A percentile compares a stretch with the other conserved stretches of the same genome.
phyloP scores from a whole-genome alignment of 306 rosid species.

The Astragalus glycyphyllos region DNA sequence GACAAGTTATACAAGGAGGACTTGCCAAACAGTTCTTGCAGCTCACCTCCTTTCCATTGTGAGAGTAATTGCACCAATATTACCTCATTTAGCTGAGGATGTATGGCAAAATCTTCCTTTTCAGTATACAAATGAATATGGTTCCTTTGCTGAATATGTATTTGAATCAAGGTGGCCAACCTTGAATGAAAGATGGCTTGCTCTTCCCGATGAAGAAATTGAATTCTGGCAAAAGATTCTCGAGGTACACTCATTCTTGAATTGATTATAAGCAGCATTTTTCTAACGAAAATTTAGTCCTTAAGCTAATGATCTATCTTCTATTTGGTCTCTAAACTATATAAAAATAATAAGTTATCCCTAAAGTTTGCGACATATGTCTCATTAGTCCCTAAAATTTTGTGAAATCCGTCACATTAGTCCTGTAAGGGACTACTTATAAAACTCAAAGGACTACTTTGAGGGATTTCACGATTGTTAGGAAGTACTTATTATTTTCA shows the following conservation, averaged over 20 bases:
- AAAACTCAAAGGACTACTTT: too few relatives aligned
- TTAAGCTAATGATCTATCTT: too few relatives aligned
- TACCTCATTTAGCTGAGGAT: slow-evolving; percentile 99
- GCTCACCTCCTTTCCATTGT: slow-evolving; percentile 81
- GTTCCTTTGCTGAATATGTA: slow-evolving; percentile 80
- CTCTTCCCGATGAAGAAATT: slow-evolving; percentile 71
- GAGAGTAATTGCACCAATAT: slow-evolving; percentile 84
- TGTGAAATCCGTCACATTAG: too few relatives aligned
- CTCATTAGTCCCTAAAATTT: too few relatives aligned
- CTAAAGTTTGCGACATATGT: too few relatives aligned
- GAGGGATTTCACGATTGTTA: too few relatives aligned
- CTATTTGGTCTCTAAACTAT: too few relatives aligned
- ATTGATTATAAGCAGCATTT: slow-evolving; percentile 8
- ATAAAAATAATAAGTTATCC: too few relatives aligned
- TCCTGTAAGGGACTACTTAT: too few relatives aligned
- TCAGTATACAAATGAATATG: slow-evolving; percentile 60
- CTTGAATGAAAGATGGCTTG: slow-evolving; percentile 71
- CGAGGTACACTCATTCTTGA: slow-evolving; percentile 63
- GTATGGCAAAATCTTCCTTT: slow-evolving; percentile 98
- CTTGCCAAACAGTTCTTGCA: slow-evolving; percentile 95
- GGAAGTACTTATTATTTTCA: too few relatives aligned
- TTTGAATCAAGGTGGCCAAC: slow-evolving; percentile 96
- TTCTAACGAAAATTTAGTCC: neutral
- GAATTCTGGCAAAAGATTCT: slow-evolving; percentile 86
- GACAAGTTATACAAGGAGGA: slow-evolving; percentile 82